Evolutionary conservation across 345 rosid species (phyloP).

Genomic region (Sisymbrium altissimum): DNA sequence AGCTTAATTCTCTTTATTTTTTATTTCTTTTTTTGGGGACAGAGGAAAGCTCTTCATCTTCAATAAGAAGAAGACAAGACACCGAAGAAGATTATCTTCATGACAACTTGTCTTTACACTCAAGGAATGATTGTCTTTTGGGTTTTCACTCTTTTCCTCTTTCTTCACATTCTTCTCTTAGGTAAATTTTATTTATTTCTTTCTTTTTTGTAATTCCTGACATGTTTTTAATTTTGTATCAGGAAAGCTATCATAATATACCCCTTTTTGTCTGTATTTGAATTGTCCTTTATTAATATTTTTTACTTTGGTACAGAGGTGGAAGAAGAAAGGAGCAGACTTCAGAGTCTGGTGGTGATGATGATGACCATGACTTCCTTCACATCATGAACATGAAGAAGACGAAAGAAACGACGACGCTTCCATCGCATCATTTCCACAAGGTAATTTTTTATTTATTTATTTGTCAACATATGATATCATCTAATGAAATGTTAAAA

Average conservation of each 20-base stretch:
- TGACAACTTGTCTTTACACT: constrained; percentile 33
- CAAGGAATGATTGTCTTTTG: constrained; percentile 40
- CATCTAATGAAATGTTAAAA: too few species aligned
- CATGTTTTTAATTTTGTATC: constrained; percentile 21
- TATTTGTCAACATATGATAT: background rate
- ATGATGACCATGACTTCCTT: constrained; percentile 40
- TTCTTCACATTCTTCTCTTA: constrained; percentile 33
- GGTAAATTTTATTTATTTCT: constrained; percentile 16
- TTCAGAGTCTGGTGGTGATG: constrained; percentile 28
- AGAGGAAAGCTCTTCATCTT: constrained; percentile 34
- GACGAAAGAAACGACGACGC: constrained; percentile 26
- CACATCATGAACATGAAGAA: constrained; percentile 39
- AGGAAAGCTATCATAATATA: constrained; percentile 14
- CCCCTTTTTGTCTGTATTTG: constrained; percentile 23
- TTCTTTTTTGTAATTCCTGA: constrained; percentile 16
- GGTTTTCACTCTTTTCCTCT: constrained; percentile 32
- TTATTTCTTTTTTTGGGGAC: background rate
- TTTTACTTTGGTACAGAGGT: constrained; percentile 25
- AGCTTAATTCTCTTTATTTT: background rate
- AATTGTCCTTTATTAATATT: constrained; percentile 5
- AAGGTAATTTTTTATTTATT: constrained; percentile 32
- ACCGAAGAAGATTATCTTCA: constrained; percentile 30
- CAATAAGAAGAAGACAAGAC: constrained; percentile 41
- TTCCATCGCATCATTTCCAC: constrained; percentile 38
- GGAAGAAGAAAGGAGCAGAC: constrained; percentile 28